These are phyloP conservation scores for Sutorius australiensis DNA, from an alignment of 768 basidiomycete species.

Conservation along the genomic window DNA sequence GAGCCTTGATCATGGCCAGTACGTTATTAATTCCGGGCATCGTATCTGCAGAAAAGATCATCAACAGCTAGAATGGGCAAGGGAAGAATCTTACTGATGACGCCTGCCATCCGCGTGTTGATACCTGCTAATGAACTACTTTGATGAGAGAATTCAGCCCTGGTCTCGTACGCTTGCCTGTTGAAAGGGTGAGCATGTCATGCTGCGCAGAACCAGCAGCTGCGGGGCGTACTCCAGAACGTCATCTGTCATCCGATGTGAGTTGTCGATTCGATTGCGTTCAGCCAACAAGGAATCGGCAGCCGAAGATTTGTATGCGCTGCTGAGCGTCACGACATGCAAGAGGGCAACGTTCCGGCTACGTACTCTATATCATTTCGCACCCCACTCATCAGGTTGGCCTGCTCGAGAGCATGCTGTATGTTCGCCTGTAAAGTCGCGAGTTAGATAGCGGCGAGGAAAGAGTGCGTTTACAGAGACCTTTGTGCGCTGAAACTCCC, in stretches of 20 bases:
- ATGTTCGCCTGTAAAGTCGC: constrained; percentile 61
- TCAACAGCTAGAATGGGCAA: background rate
- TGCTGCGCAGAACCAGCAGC: background rate
- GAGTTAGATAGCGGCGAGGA: background rate
- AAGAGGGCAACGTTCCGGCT: background rate
- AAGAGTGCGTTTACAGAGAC: constrained; percentile 35
- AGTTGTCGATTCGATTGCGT: constrained; percentile 84
- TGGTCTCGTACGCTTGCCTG: constrained; percentile 96
- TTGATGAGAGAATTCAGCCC: constrained; percentile 87
- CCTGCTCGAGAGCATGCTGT: constrained; percentile 78
- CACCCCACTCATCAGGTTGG: constrained; percentile 84
- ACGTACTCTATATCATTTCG: constrained; percentile 93
- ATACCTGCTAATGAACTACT: constrained; percentile 70
- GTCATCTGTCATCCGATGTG: constrained; percentile 92
- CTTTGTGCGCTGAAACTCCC: constrained; percentile 85
- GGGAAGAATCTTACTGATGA: constrained; percentile 57
- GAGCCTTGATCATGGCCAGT: constrained; percentile 87
- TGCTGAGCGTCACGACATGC: constrained; percentile 29
- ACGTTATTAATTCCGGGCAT: constrained; percentile 95
- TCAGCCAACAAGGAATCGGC: constrained; percentile 87
- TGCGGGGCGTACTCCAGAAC: constrained; percentile 66
- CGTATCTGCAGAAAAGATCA: constrained; percentile 45
- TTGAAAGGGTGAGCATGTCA: background rate
- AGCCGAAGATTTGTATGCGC: constrained; percentile 87
- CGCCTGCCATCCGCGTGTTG: constrained; percentile 78